Evolutionary conservation across 345 rosid species (phyloP), one percentile per base, ranked within the genome.

Genomic region (Draba incana): DNA sequence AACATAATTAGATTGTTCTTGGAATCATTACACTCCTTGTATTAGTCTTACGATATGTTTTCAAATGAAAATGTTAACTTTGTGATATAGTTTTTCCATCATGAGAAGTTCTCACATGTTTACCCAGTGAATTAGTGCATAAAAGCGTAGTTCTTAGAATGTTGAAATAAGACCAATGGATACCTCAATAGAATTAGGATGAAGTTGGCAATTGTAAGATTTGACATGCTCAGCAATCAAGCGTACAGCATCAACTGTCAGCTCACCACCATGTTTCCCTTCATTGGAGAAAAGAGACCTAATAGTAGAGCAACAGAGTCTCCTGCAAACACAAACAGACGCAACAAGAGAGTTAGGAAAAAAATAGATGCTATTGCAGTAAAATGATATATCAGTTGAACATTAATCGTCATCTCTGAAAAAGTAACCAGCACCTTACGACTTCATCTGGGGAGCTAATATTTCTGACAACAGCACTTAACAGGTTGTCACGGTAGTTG

Each of bases 191-290:
- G 91, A 78, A 74, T 88, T 90, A 39, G 98, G 96, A 84, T 89
- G 99, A 86, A 91, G 78, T 59, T 88, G 98, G 62, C 98, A 94
- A 79, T 86, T 70, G 66, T 78, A 75, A 57, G 77, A 78, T 79
- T 92, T 94, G 57, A 94, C 98, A 61, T 77, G 86, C 69, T 79
- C 78, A 71, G 99, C 98, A 72, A 94, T 92, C 77, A 88, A 74
- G 51, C 83, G 86, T 49, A 89, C 90, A 69, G 89, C 93, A 58
- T 85, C 90, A 41, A 80, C 80, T 30, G 98, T 89, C 44, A 86
- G 90, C 81, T 81, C 92, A 82, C 98, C 92, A 7, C 93, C 92
- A 68, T 94, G 96, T 70, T 92, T 94, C 59, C 85, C 92, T 81
- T 89, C 96, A 65, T 86, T 85, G 62, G 79, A 56, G 81, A 92